phyloP scores from a whole-genome alignment of 164 flowering plant species.

The Santalum album region DNA sequence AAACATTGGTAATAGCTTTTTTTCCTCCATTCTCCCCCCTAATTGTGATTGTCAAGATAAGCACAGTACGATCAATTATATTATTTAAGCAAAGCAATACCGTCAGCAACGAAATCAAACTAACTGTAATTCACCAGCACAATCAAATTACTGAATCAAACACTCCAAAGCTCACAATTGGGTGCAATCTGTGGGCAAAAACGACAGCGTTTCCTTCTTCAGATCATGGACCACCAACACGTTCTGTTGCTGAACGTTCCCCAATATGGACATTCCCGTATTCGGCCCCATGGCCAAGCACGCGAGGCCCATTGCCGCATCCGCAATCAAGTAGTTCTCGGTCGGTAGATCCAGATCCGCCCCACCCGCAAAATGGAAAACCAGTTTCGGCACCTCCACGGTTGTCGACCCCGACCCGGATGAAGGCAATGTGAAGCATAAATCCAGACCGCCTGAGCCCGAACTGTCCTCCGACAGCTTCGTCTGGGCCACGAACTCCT shows the following conservation, averaged over 20 bases:
- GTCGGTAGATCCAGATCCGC: conserved; percentile 67
- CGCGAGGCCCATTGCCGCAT: conserved; percentile 36
- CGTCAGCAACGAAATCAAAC: too few species aligned
- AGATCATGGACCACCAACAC: conserved; percentile 70
- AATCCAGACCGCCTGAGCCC: conserved; percentile 48
- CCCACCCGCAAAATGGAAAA: conserved; percentile 50
- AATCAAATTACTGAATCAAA: too few species aligned
- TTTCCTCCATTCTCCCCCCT: too few species aligned
- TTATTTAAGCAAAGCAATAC: too few species aligned
- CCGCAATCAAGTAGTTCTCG: conserved; percentile 65
- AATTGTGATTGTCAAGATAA: too few species aligned
- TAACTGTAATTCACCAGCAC: not conserved
- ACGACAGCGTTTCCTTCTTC: conserved; percentile 46
- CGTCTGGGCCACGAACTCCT: conserved; percentile 48
- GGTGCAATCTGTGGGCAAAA: conserved; percentile 53
- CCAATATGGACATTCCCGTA: conserved; percentile 72
- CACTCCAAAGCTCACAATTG: conserved; percentile 22
- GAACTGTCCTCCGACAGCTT: conserved; percentile 35
- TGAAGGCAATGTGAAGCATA: conserved; percentile 53
- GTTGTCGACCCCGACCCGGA: conserved; percentile 1
- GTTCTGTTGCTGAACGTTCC: conserved; percentile 85
- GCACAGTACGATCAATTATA: too few species aligned
- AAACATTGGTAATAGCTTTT: too few species aligned
- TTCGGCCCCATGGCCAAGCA: conserved; percentile 75
- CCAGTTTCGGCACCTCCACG: conserved; percentile 54